Evolutionary conservation across 371 early-diverging fungal genomes (phyloP), one percentile per base, ranked within the genome.

Genomic region (Mortierella sp.): DNA sequence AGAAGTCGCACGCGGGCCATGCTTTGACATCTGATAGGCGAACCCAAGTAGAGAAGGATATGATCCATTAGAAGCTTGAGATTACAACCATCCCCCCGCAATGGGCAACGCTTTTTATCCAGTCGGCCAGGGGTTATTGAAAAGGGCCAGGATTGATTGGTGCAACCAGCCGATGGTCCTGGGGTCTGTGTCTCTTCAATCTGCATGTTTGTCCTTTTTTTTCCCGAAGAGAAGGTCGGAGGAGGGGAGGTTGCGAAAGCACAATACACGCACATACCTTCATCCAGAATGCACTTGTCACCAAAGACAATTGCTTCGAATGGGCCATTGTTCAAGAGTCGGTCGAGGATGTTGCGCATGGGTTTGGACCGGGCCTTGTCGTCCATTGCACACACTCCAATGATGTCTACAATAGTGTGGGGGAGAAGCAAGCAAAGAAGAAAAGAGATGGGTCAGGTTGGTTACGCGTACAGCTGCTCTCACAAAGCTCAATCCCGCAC

Each of bases 1-100:
- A 86, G 73, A 98, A 96, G 83, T 99, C 98, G 82, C 98, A 97
- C 1, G 86, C 84, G 7, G 99, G 99, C 99, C 99, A 98, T 64
- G 89, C 87, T 44, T 93, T 93, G 29, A 94, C 88, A 58, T 89
- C 95, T 93, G 56, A 21, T 47, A 23, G 19, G 57, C 15, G 16
- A 58, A 47, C 28, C 21, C 48, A 50, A 60, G 51, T 25, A 26
- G 43, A 16, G 21, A 21, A 14, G 50, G 14, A n/a, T 50, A 50
- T 6, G 14, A n/a, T 6, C n/a, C 16, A 21, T 50, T n/a, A 37
- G 26, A 9, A 12, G 61, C 21, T 37, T 37, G 37, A 3, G 3
- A 37, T 37, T 3, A 37, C 37, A 9, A 37, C 37, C 37, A 37
- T 37, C 37, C 9, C 5, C 9, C 37, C 9, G 3, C 37, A 37